Evolutionary conservation across 2,329 filamentous ascomycete species (phyloP).

Genomic region (Diaporthe sp.): DNA sequence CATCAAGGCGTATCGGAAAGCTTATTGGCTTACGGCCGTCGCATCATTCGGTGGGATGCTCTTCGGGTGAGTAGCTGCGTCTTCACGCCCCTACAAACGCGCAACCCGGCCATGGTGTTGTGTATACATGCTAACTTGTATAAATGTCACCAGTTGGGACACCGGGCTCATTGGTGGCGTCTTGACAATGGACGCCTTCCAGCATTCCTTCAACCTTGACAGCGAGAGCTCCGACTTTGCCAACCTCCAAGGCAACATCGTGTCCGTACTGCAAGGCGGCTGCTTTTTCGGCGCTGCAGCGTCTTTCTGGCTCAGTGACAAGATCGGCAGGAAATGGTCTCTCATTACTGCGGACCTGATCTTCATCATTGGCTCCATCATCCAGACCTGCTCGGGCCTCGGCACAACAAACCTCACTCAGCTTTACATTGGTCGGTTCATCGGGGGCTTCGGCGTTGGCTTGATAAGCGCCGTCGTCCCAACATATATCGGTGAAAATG

Average conservation of each 20-base stretch:
- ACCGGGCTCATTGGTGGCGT: conserved; percentile 38
- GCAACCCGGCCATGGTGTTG: background rate
- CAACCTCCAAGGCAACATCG: conserved; percentile 53
- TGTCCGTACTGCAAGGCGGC: conserved; percentile 40
- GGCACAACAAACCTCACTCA: conserved; percentile 32
- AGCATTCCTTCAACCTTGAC: conserved; percentile 38
- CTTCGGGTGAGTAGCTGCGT: conserved; percentile 27
- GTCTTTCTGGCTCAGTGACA: conserved; percentile 64
- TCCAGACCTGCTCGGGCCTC: conserved; percentile 35
- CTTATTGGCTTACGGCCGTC: conserved; percentile 36
- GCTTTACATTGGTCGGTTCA: conserved; percentile 38
- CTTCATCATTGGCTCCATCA: conserved; percentile 32
- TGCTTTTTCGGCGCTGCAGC: conserved; percentile 39
- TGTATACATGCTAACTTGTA: background rate
- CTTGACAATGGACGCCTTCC: conserved; percentile 39
- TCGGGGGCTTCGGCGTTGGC: conserved; percentile 39
- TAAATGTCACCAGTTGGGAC: conserved; percentile 28
- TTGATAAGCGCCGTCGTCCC: conserved; percentile 38
- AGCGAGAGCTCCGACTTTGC: conserved; percentile 32
- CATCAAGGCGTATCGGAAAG: conserved; percentile 30
- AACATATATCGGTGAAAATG: conserved; percentile 39
- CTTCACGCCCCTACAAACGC: too few relatives aligned
- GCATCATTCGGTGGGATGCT: conserved; percentile 39
- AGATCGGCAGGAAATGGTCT: conserved; percentile 49
- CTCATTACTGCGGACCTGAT: conserved; percentile 34